These are phyloP conservation scores for Tubosaeta sp. DNA, from an alignment of 768 basidiomycete species.

Conservation along the genomic window DNA sequence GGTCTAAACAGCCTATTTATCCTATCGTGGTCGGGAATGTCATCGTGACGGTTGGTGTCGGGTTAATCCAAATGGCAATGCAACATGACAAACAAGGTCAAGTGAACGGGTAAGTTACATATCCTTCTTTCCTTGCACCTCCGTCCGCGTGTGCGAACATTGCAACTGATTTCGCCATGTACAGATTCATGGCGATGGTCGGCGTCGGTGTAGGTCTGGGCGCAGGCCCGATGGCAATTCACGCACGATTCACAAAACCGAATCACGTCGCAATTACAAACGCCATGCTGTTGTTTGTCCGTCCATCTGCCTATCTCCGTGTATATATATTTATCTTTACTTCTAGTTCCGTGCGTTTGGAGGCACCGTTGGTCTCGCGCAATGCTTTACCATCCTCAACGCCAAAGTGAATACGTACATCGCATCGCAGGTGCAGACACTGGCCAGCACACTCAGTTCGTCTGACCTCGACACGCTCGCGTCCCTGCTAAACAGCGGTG, in stretches of 20 bases:
- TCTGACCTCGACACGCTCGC: conserved; percentile 27
- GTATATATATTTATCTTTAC: not conserved
- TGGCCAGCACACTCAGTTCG: conserved; percentile 27
- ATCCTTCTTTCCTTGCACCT: not conserved
- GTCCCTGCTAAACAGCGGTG: conserved; percentile 19
- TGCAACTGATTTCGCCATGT: not conserved
- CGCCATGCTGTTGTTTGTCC: conserved; percentile 42
- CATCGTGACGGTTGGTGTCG: conserved; percentile 38
- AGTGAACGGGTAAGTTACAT: conserved; percentile 32
- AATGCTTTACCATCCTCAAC: conserved; percentile 47
- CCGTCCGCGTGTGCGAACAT: not conserved
- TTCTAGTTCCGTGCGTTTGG: conserved; percentile 44
- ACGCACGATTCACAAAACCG: conserved; percentile 44
- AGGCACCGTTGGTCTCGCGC: conserved; percentile 52
- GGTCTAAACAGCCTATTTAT: conserved; percentile 34
- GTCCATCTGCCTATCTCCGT: conserved; percentile 11
- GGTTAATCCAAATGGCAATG: conserved; percentile 42
- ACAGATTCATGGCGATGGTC: conserved; percentile 42
- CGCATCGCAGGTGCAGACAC: conserved; percentile 11
- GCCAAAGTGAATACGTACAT: conserved; percentile 38
- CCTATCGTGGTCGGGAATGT: conserved; percentile 38
- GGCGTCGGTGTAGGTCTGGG: conserved; percentile 43
- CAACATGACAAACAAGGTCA: conserved; percentile 31
- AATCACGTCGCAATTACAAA: conserved; percentile 41
- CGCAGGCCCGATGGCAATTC: conserved; percentile 37